A percentile compares a stretch with the other conserved stretches of the same genome.
Conservation (phyloP, 257 asterid genomes). For the Gynochthodes officinalis region DNA sequence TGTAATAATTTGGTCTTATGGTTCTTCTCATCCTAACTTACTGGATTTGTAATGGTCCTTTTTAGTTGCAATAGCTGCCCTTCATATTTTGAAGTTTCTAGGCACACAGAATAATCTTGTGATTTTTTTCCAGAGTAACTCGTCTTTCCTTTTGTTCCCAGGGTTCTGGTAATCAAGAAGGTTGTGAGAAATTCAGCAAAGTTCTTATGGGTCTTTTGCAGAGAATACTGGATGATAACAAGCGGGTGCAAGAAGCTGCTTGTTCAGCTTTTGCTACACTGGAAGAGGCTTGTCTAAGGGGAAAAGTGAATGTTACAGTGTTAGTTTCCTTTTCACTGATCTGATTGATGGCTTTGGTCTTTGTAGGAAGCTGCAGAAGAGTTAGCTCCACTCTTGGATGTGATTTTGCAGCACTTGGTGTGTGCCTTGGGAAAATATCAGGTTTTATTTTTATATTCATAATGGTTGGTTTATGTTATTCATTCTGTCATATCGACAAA, state of each 20-base stretch:
- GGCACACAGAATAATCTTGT: conserved; percentile 1
- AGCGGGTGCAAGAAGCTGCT: conserved; percentile 99
- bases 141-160: conserved; percentile 32
- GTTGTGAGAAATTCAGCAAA: conserved; percentile 74
- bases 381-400: conserved; percentile 58
- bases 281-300: conserved; percentile 62
- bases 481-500: neutral
- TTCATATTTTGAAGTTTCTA: neutral
- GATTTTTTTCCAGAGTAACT: conserved; percentile 4
- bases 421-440: conserved; percentile 88
- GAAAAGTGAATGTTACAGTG: neutral
- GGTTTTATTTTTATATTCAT: conserved; percentile 31
- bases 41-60: neutral
- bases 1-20: neutral
- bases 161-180: conserved; percentile 65
- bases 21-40: neutral
- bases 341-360: conserved; percentile 12
- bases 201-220: conserved; percentile 76
- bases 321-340: conserved; percentile 5
- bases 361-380: conserved; percentile 85
- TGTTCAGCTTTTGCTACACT: conserved; percentile 99
- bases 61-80: neutral
- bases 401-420: conserved; percentile 84
- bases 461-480: conserved; percentile 3
- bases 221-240: conserved; percentile 93